A percentile compares a stretch with the other conserved stretches of the same genome.
phyloP scores from a whole-genome alignment of 2,329 filamentous ascomycete genomes.

The Elsinoe australis region DNA sequence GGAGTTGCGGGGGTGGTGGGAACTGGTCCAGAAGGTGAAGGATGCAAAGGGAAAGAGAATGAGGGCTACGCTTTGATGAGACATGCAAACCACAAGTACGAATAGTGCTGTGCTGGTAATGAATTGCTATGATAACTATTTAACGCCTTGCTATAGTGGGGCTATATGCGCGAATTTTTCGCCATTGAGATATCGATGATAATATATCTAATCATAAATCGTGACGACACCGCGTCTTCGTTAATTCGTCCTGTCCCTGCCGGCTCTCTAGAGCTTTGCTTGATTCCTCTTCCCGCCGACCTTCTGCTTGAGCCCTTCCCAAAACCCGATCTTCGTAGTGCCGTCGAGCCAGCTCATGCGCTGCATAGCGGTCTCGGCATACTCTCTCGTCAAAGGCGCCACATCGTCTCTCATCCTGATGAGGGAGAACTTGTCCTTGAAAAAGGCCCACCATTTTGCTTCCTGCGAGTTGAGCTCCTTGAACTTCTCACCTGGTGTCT shows the following conservation, averaged over 20 bases:
- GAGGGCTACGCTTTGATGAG: conserved; percentile 4
- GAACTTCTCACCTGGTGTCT: conserved; percentile 10
- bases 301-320: conserved; percentile 1
- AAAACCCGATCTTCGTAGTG: conserved; percentile 1
- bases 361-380: conserved; percentile 15
- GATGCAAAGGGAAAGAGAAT: conserved; percentile 9
- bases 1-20: conserved; percentile 37
- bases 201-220: too few species aligned
- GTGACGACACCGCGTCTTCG: too few species aligned
- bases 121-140: too few species aligned
- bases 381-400: conserved; percentile 10
- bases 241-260: too few species aligned
- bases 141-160: too few species aligned
- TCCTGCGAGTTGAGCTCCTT: conserved; percentile 1
- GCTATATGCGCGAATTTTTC: too few species aligned
- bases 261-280: conserved; percentile 13
- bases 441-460: conserved; percentile 13
- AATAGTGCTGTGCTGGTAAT: too few species aligned
- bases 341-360: conserved; percentile 16
- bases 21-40: conserved; percentile 21
- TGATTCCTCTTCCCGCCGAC: conserved; percentile 7
- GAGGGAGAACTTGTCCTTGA: conserved; percentile 12
- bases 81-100: too few species aligned
- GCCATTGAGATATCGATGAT: neutral
- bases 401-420: conserved; percentile 14